Percentiles rank a stretch among this genome's conserved stretches.
Evolutionary conservation across 352 stramenopile genomes (phyloP).

Genomic region (Globisporangium parvum): DNA sequence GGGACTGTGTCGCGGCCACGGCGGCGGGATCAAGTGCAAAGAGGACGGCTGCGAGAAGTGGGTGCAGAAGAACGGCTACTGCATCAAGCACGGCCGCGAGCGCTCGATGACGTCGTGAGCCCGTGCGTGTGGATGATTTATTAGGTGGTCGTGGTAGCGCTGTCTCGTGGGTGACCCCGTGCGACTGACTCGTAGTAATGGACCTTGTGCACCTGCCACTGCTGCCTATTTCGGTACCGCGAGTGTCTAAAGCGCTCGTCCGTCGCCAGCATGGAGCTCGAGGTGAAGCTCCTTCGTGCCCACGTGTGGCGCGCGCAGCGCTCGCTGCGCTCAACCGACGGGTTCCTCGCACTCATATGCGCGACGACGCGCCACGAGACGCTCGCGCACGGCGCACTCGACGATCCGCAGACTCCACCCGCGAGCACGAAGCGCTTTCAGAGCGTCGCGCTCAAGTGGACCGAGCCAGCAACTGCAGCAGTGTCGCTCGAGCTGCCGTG

Average conservation of each 20-base stretch:
- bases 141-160: slow-evolving; percentile 1
- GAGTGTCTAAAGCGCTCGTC: too few species aligned
- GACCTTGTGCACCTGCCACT: too few species aligned
- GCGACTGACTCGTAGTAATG: too few species aligned
- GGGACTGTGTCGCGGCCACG: slow-evolving; percentile 75
- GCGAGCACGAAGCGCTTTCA: slow-evolving; percentile 7
- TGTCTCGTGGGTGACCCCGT: too few species aligned
- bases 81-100: slow-evolving; percentile 85
- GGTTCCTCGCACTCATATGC: slow-evolving; percentile 29
- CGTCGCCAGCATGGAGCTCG: slow-evolving; percentile 20
- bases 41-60: slow-evolving; percentile 83
- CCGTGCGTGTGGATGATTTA: slow-evolving; percentile 11
- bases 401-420: slow-evolving; percentile 4
- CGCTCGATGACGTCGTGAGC: slow-evolving; percentile 50
- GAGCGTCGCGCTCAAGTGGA: slow-evolving; percentile 24
- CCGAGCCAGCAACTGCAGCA: slow-evolving; percentile 8
- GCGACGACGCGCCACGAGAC: slow-evolving; percentile 14
- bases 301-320: slow-evolving; percentile 33
- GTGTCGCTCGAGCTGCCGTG: slow-evolving; percentile 13
- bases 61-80: slow-evolving; percentile 88
- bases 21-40: slow-evolving; percentile 84
- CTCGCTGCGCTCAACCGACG: slow-evolving; percentile 21
- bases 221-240: too few species aligned
- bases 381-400: slow-evolving; percentile 24
- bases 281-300: slow-evolving; percentile 27